Percentiles rank a stretch among this genome's conserved stretches.
Conservation (phyloP, 495 filamentous ascomycete genomes). For the Talaromyces liani region DNA sequence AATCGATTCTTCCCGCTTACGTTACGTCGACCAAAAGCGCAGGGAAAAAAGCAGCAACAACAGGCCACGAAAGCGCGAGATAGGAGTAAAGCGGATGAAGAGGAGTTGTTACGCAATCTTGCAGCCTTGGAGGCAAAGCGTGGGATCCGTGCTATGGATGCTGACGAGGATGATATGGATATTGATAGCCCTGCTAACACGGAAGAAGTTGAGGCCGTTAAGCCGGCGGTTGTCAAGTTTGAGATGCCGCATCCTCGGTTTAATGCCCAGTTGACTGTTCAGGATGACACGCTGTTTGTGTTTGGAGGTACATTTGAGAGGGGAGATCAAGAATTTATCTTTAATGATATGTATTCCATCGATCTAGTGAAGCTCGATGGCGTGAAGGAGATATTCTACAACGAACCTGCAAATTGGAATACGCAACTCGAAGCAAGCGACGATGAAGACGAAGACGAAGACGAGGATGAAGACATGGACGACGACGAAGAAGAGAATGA, state of each 20-base stretch:
- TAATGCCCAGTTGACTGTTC: constrained; percentile 81
- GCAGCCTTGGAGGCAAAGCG: constrained; percentile 69
- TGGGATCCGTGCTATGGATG: constrained; percentile 45
- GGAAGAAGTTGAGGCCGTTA: constrained; percentile 46
- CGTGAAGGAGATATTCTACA: constrained; percentile 77
- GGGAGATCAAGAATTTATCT: constrained; percentile 87
- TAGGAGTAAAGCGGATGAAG: constrained; percentile 75
- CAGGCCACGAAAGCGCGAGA: constrained; percentile 53
- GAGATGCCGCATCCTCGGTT: constrained; percentile 84
- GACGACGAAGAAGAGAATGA: constrained; percentile 41
- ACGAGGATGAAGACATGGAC: constrained; percentile 59
- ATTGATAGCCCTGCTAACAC: constrained; percentile 29
- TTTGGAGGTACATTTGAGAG: constrained; percentile 94
- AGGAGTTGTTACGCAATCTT: constrained; percentile 78
- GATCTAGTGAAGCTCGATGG: constrained; percentile 90
- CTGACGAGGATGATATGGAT: constrained; percentile 50
- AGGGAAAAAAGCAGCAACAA: constrained; percentile 51
- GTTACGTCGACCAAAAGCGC: constrained; percentile 60
- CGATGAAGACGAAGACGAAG: constrained; percentile 63
- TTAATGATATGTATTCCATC: constrained; percentile 88
- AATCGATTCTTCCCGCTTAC: constrained; percentile 85
- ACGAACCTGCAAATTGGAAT: constrained; percentile 82
- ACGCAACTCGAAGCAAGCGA: constrained; percentile 59
- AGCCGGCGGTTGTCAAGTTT: constrained; percentile 44
- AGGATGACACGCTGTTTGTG: constrained; percentile 85